Evolutionary conservation across 768 basidiomycete genomes (phyloP), one percentile per base, ranked within the genome.

Genomic region (Boletus reticulatus): DNA sequence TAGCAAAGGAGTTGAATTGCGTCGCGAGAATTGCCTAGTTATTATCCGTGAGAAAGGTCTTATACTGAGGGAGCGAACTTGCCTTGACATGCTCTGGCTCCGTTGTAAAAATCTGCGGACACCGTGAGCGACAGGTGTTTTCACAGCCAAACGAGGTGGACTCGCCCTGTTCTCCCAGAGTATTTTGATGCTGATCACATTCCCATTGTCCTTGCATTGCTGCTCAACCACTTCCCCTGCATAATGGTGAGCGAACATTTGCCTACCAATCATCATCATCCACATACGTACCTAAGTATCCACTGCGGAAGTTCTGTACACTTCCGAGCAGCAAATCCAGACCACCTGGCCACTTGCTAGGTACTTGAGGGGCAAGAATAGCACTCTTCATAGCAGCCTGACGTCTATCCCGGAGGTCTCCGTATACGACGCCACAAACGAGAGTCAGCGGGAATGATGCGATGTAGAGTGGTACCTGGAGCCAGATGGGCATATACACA

Each of bases 41-140:
- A 14, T 6, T 11, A 50, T 32, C 2, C 4, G 9, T 62, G 20
- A 55, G 43, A 43, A 50, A 37, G 34, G n/a, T 16, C 10, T 36
- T 4, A 6, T 22, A 47, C 36, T 17, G 12, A 12, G 32, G 1
- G 10, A n/a, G 13, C 17, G 24, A 19, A 34, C 58, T 53, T 48
- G 64, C 74, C 67, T 76, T 81, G 66, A 80, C 72, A 44, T 80
- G 69, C 39, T 79, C 78, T 5, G 81, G 81, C 51, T 83, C 81
- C 9, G 62, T 58, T 1, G 80, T 82, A 12, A 81, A 60, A 49
- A 81, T 62, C 78, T 80, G 50, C 9, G 29, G 20, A 37, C 34
- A 6, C 31, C 29, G 27, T 43, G 37, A 47, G 37, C 34, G 34
- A 57, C 34, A 29, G n/a, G 44, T 20, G 5, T 37, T 37, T n/a